Evolutionary conservation across 371 early-diverging fungal genomes (phyloP).

Genomic region (Mucor circinelloides): DNA sequence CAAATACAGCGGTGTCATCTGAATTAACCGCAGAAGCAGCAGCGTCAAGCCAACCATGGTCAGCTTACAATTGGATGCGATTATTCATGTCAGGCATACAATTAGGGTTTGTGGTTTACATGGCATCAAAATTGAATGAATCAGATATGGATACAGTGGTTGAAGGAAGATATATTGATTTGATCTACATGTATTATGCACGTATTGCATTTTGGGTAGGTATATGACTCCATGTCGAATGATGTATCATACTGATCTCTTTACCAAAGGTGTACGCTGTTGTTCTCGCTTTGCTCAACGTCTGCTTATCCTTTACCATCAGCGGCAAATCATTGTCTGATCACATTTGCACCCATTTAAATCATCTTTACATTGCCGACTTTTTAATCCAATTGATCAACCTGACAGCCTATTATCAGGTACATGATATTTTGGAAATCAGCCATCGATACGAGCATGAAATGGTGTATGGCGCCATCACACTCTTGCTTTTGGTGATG

Average conservation of each 20-base stretch:
- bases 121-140: neutral
- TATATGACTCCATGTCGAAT: neutral
- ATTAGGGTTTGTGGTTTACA: neutral
- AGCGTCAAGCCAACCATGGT: conserved; percentile 2
- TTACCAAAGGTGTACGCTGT: conserved; percentile 30
- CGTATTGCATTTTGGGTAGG: conserved; percentile 20
- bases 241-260: no score
- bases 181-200: conserved; percentile 3
- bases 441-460: conserved; percentile 30
- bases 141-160: neutral
- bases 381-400: conserved; percentile 33
- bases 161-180: neutral
- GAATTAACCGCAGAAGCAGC: no score
- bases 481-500: conserved; percentile 20
- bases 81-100: conserved; percentile 9
- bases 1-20: neutral
- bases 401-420: conserved; percentile 35
- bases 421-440: conserved; percentile 17
- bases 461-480: conserved; percentile 17
- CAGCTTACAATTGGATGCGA: conserved; percentile 11
- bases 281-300: conserved; percentile 22
- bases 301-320: conserved; percentile 16
- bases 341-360: conserved; percentile 34
- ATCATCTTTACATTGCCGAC: conserved; percentile 24
- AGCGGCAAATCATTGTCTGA: conserved; percentile 16